Conservation (phyloP, 106 monocot species). For the Dioscorea alata region DNA sequence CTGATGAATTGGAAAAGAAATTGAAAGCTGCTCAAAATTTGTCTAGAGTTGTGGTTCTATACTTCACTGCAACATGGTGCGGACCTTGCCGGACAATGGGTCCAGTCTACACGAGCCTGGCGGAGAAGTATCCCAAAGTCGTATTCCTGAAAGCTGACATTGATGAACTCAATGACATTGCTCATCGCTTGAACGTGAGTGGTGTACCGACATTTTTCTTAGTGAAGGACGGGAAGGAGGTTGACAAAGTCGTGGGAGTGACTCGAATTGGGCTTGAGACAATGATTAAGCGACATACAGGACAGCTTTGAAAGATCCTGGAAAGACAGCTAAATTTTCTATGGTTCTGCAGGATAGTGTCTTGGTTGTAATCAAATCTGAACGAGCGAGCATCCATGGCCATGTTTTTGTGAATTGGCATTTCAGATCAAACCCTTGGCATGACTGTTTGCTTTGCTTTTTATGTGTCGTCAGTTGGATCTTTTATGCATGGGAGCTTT, state of each 20-base stretch:
- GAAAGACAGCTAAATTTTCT: too few species aligned
- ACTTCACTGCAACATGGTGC: constrained; percentile 97
- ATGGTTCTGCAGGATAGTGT: too few species aligned
- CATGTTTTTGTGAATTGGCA: too few species aligned
- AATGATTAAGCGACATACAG: constrained; percentile 38
- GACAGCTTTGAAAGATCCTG: neutral
- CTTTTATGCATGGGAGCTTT: too few species aligned
- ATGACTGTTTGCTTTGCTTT: too few species aligned
- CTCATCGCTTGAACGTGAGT: constrained; percentile 59
- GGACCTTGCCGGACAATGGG: constrained; percentile 74
- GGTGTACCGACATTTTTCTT: constrained; percentile 88
- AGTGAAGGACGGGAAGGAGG: constrained; percentile 63
- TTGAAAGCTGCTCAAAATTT: constrained; percentile 43
- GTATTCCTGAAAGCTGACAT: constrained; percentile 77
- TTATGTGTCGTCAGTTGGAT: too few species aligned
- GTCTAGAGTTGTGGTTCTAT: constrained; percentile 49
- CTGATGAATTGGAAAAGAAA: constrained; percentile 50
- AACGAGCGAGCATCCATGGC: too few species aligned
- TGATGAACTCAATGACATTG: constrained; percentile 49
- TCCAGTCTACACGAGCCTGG: constrained; percentile 51
- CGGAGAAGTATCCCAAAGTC: constrained; percentile 47
- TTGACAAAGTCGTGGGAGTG: constrained; percentile 72
- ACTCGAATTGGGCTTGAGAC: constrained; percentile 69
- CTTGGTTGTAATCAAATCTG: too few species aligned
- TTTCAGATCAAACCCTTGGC: too few species aligned